A percentile compares a stretch with the other conserved stretches of the same genome.
phyloP scores from a whole-genome alignment of 2,329 filamentous ascomycete genomes.

The Lachnellula subtilissima region DNA sequence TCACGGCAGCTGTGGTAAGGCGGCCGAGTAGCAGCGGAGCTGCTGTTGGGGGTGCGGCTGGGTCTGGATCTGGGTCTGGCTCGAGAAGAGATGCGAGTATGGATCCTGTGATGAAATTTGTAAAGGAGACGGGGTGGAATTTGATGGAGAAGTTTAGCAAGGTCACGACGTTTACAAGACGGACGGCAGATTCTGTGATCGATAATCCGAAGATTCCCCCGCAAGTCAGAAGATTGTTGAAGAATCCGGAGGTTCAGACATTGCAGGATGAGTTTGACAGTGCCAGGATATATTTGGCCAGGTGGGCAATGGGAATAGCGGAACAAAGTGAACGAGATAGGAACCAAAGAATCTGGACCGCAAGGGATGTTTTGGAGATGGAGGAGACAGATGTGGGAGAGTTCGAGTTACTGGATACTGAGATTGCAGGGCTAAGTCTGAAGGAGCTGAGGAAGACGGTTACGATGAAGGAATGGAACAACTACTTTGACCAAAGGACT shows the following conservation, averaged over 20 bases:
- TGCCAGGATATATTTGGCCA: slow-evolving; percentile 84
- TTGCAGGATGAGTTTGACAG: slow-evolving; percentile 97
- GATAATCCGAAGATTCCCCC: slow-evolving; percentile 90
- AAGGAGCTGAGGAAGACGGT: slow-evolving; percentile 74
- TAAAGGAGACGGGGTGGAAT: slow-evolving; percentile 95
- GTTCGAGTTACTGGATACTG: slow-evolving; percentile 85
- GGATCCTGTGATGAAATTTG: slow-evolving; percentile 88
- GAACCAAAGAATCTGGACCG: slow-evolving; percentile 86
- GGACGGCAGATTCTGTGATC: slow-evolving; percentile 85
- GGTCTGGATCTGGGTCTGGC: slow-evolving; percentile 30
- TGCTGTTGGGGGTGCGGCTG: slow-evolving; percentile 34
- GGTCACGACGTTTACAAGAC: slow-evolving; percentile 89
- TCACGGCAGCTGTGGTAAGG: slow-evolving; percentile 39
- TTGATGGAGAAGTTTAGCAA: slow-evolving; percentile 95
- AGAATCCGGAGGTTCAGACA: slow-evolving; percentile 90
- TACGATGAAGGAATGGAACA: slow-evolving; percentile 81
- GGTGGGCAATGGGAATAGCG: slow-evolving; percentile 98
- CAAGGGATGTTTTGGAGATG: slow-evolving; percentile 84
- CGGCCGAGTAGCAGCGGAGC: slow-evolving; percentile 32
- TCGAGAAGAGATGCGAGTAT: slow-evolving; percentile 63
- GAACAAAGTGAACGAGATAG: slow-evolving; percentile 91
- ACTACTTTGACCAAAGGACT: slow-evolving; percentile 72
- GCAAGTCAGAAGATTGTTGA: slow-evolving; percentile 77
- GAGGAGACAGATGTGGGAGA: slow-evolving; percentile 94
- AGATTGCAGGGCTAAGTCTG: slow-evolving; percentile 66